Evolutionary conservation across 208 protist genomes (phyloP).

Genomic region (Acanthamoeba castellanii): DNA sequence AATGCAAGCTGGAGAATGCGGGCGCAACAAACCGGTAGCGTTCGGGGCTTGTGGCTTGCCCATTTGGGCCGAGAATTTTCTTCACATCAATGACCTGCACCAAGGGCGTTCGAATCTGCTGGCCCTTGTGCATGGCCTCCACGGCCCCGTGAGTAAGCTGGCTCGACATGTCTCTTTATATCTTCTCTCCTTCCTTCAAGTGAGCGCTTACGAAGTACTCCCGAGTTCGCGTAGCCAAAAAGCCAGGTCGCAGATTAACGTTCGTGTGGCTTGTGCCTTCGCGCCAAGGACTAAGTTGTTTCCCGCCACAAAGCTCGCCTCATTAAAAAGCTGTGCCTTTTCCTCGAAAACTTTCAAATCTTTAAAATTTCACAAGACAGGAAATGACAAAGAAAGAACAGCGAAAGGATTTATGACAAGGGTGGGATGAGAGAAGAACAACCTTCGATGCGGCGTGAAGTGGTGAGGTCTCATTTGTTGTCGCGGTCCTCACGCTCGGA

Average conservation of each 20-base stretch:
- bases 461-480: neutral
- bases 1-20: neutral
- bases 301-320: neutral
- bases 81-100: slow-evolving; percentile 72
- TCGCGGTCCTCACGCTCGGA: neutral
- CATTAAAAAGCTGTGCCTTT: neutral
- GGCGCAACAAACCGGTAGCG: slow-evolving; percentile 10
- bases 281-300: neutral
- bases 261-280: neutral
- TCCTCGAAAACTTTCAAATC: slow-evolving; percentile 36
- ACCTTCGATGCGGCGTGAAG: no score
- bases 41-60: slow-evolving; percentile 57
- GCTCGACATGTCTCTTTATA: neutral
- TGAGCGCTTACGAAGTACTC: neutral
- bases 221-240: neutral
- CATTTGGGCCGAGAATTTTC: slow-evolving; percentile 58
- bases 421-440: no score
- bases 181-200: neutral
- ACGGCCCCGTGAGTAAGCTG: slow-evolving; percentile 62
- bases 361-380: neutral
- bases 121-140: slow-evolving; percentile 56
- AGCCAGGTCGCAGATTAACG: no score
- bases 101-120: slow-evolving; percentile 27
- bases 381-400: neutral
- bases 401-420: neutral